Conservation (phyloP, 75 land plant species). For the Picea glauca region DNA sequence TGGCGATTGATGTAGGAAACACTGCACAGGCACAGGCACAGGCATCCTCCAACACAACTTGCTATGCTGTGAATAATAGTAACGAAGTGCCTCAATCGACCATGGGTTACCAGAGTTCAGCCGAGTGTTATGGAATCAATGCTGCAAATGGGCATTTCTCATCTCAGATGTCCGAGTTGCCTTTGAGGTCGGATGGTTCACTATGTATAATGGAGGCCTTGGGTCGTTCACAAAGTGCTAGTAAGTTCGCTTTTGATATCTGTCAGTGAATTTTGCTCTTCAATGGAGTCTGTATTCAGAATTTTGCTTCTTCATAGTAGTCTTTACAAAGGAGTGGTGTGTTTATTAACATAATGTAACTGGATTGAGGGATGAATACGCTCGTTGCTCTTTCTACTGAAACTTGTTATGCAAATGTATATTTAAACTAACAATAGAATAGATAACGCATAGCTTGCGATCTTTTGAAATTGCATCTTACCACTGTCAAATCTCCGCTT, state of each 20-base stretch:
- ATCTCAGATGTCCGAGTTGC: slow-evolving; percentile 42
- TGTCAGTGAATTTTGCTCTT: neutral
- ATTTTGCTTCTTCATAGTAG: no score
- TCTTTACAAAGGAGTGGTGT: neutral
- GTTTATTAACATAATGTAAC: neutral
- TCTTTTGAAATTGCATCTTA: no score
- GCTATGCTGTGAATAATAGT: slow-evolving; percentile 16
- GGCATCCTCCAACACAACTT: slow-evolving; percentile 3
- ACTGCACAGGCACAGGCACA: slow-evolving; percentile 17
- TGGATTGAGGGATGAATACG: neutral
- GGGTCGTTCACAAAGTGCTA: slow-evolving; percentile 33
- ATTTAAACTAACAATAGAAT: no score
- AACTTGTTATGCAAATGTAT: no score
- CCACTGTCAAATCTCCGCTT: no score
- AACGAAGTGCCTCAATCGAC: slow-evolving; percentile 16
- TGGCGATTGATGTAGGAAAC: slow-evolving; percentile 36
- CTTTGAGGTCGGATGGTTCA: slow-evolving; percentile 82
- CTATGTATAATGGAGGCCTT: slow-evolving; percentile 75
- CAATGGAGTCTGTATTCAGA: neutral
- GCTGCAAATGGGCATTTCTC: slow-evolving; percentile 23
- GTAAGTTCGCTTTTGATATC: slow-evolving; percentile 4
- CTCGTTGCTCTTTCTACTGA: no score
- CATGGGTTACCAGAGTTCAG: slow-evolving; percentile 11
- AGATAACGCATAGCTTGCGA: no score
- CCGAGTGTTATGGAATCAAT: slow-evolving; percentile 25